A percentile compares a stretch with the other conserved stretches of the same genome.
These are phyloP conservation scores for Beta lomatogona DNA, from an alignment of 179 eudicot species.

Conservation along the genomic window DNA sequence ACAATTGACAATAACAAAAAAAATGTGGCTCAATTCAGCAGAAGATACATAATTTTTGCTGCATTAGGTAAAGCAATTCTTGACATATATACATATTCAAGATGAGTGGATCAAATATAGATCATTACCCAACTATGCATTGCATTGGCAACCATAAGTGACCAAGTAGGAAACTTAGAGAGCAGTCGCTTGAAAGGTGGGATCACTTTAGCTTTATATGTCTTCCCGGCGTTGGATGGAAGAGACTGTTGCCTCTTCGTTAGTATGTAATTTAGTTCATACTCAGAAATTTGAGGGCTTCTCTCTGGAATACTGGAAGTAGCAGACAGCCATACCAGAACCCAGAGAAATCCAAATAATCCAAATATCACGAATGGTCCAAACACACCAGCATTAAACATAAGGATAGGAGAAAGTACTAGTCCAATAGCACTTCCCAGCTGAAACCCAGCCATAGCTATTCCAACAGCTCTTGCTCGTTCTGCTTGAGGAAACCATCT, in stretches of 20 bases:
- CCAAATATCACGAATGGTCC: slow-evolving; percentile 99
- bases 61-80: background rate
- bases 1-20: slow-evolving; percentile 4
- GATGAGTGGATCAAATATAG: background rate
- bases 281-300: slow-evolving; percentile 71
- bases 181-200: slow-evolving; percentile 86
- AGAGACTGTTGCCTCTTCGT: slow-evolving; percentile 39
- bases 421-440: slow-evolving; percentile 97
- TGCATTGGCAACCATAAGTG: slow-evolving; percentile 90
- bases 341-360: slow-evolving; percentile 92
- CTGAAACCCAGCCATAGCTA: slow-evolving; percentile 99
- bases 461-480: slow-evolving; percentile 93
- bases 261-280: slow-evolving; percentile 79
- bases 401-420: slow-evolving; percentile 89
- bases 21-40: background rate
- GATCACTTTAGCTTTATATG: slow-evolving; percentile 46
- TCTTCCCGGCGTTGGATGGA: slow-evolving; percentile 36
- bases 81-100: background rate
- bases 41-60: background rate
- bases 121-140: slow-evolving; percentile 97
- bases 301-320: slow-evolving; percentile 84
- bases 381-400: slow-evolving; percentile 89
- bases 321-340: slow-evolving; percentile 96
- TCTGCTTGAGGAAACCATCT: slow-evolving; percentile 98
- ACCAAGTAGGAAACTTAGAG: slow-evolving; percentile 92